Conservation (phyloP, 371 early-diverging fungal species). For the Batrachochytrium dendrobatidis region DNA sequence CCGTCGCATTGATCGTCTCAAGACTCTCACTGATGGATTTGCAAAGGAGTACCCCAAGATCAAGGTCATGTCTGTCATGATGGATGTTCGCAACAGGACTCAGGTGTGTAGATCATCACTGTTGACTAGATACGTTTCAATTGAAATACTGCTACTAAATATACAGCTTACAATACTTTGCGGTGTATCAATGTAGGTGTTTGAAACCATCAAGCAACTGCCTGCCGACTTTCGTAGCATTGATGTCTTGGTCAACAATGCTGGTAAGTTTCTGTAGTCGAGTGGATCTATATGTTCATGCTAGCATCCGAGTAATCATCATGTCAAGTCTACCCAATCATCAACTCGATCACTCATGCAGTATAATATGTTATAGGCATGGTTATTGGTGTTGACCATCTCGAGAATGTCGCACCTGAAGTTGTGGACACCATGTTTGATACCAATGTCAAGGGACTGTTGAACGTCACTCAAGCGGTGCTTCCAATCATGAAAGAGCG, state of each 20-base stretch:
- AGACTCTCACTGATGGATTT: slow-evolving; percentile 39
- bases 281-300: too few relatives aligned
- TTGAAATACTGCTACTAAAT: too few relatives aligned
- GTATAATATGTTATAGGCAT: too few relatives aligned
- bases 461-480: slow-evolving; percentile 68
- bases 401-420: slow-evolving; percentile 54
- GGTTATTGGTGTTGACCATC: slow-evolving; percentile 73
- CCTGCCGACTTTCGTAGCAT: slow-evolving; percentile 52
- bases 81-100: slow-evolving; percentile 66
- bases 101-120: slow-evolving; percentile 13
- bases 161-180: too few relatives aligned
- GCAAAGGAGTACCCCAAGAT: slow-evolving; percentile 44
- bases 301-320: too few relatives aligned
- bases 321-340: too few relatives aligned
- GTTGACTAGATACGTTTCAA: too few relatives aligned
- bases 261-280: slow-evolving; percentile 14
- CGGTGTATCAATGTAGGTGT: too few relatives aligned
- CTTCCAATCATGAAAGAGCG: slow-evolving; percentile 76
- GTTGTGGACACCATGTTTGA: slow-evolving; percentile 76
- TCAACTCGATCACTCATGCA: too few relatives aligned
- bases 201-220: slow-evolving; percentile 45
- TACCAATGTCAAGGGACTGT: slow-evolving; percentile 79
- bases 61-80: slow-evolving; percentile 50
- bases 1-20: slow-evolving; percentile 65
- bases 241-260: slow-evolving; percentile 75